phyloP scores from a whole-genome alignment of 2,329 filamentous ascomycete species.

The Apiospora kogelbergensis region DNA sequence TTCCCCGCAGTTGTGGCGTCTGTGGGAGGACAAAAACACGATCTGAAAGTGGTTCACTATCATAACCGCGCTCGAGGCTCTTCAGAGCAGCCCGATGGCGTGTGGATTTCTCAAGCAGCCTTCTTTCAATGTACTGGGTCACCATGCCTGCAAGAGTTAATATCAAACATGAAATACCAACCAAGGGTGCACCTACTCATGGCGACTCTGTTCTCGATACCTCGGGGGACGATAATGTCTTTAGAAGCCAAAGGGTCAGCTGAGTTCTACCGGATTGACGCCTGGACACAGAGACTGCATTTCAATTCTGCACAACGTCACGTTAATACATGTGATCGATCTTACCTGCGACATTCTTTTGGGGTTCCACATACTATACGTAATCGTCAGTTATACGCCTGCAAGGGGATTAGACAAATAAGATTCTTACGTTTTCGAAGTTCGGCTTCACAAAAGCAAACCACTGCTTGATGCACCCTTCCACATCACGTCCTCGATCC shows the following conservation, averaged over 20 bases:
- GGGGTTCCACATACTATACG: conserved; percentile 79
- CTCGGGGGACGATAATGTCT: conserved; percentile 93
- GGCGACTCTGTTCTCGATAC: conserved; percentile 91
- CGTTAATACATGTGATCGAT: conserved; percentile 9
- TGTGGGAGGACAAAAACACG: conserved; percentile 74
- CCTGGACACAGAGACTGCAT: background rate
- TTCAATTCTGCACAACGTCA: background rate
- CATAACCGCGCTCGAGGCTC: conserved; percentile 70
- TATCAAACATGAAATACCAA: background rate
- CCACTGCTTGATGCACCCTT: conserved; percentile 98
- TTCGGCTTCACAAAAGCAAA: conserved; percentile 96
- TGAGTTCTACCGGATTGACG: conserved; percentile 5
- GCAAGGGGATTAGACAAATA: background rate
- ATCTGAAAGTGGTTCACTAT: conserved; percentile 69
- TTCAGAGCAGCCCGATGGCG: conserved; percentile 78
- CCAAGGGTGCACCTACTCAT: conserved; percentile 57
- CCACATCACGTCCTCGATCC: conserved; percentile 85
- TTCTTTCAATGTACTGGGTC: conserved; percentile 86
- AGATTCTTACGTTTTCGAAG: conserved; percentile 66
- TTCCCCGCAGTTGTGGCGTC: conserved; percentile 78
- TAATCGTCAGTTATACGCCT: background rate
- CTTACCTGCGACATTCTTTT: conserved; percentile 78
- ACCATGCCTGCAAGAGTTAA: conserved; percentile 69
- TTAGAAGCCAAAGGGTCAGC: conserved; percentile 12
- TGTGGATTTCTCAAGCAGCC: conserved; percentile 80